Evolutionary conservation across 805 yeast species (phyloP).

Genomic region (Ascoidea rubescens): DNA sequence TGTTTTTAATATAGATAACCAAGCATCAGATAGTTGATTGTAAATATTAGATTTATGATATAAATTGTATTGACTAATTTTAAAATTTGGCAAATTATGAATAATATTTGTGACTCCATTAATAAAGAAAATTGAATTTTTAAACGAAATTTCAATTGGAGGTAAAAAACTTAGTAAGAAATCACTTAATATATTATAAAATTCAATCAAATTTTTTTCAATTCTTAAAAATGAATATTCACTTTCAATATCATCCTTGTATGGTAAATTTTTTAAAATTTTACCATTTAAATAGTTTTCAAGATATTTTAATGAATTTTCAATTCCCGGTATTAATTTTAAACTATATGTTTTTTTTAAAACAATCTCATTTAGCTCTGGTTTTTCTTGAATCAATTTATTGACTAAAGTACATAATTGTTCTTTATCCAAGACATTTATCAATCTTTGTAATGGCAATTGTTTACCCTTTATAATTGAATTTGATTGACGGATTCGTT

Average conservation of each 20-base stretch:
- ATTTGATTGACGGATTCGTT: not conserved
- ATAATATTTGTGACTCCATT: conserved; percentile 46
- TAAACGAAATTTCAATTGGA: conserved; percentile 44
- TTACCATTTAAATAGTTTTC: conserved; percentile 25
- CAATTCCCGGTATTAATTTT: conserved; percentile 46
- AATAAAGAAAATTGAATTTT: conserved; percentile 45
- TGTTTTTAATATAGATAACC: conserved; percentile 5
- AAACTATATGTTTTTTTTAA: conserved; percentile 17
- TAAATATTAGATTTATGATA: conserved; percentile 9
- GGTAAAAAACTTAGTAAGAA: conserved; percentile 62
- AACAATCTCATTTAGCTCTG: conserved; percentile 43
- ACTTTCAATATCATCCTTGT: conserved; percentile 54
- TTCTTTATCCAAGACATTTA: conserved; percentile 53
- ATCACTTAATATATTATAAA: conserved; percentile 58
- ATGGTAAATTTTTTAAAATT: conserved; percentile 46
- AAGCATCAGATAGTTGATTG: conserved; percentile 6
- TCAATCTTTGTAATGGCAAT: conserved; percentile 46
- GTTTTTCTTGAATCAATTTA: conserved; percentile 42
- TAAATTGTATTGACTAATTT: conserved; percentile 15
- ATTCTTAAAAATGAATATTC: conserved; percentile 73
- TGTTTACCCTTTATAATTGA: conserved; percentile 34
- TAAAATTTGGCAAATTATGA: conserved; percentile 53
- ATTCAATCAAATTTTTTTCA: conserved; percentile 52
- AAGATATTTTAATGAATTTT: conserved; percentile 36
- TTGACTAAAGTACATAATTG: conserved; percentile 39